Percentiles rank a stretch among this genome's conserved stretches.
Evolutionary conservation across 306 rosid genomes (phyloP).

Genomic region (Cucumis hystrix): DNA sequence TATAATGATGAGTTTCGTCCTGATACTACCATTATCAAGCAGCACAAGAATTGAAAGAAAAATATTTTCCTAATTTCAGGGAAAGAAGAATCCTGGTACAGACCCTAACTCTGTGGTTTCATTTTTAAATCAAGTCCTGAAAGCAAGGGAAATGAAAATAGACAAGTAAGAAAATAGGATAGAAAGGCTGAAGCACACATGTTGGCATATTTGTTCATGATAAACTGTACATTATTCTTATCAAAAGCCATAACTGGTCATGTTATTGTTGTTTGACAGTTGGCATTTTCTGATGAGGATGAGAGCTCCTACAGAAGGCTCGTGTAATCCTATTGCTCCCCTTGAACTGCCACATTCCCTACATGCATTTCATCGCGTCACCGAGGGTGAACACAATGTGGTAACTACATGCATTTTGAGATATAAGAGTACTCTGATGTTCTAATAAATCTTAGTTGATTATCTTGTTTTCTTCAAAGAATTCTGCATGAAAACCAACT

Average conservation of each 20-base stretch:
- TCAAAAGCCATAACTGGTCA: constrained; percentile 9
- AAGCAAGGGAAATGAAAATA: constrained; percentile 79
- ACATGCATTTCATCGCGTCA: constrained; percentile 75
- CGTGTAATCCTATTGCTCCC: constrained; percentile 82
- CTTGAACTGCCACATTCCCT: constrained; percentile 89
- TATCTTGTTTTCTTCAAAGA: not conserved
- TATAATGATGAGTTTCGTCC: not conserved
- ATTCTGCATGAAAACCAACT: not conserved
- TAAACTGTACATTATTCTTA: not conserved
- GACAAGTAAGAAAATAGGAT: constrained; percentile 46
- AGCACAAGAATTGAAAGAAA: not conserved
- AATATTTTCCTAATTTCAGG: constrained; percentile 30
- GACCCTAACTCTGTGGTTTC: constrained; percentile 43
- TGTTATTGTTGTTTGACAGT: constrained; percentile 28
- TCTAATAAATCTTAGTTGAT: not conserved
- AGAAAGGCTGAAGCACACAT: not conserved
- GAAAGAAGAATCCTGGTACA: constrained; percentile 94
- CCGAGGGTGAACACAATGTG: constrained; percentile 48
- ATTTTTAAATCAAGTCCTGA: constrained; percentile 56
- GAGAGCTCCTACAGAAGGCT: constrained; percentile 63
- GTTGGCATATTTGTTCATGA: not conserved
- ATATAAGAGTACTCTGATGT: not conserved
- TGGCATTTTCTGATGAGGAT: constrained; percentile 97
- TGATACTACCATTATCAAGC: not conserved
- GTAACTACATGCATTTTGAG: constrained; percentile 17